These are phyloP conservation scores for Ustilago sp. DNA, from an alignment of 1,284 basidiomycete species.

Conservation along the genomic window DNA sequence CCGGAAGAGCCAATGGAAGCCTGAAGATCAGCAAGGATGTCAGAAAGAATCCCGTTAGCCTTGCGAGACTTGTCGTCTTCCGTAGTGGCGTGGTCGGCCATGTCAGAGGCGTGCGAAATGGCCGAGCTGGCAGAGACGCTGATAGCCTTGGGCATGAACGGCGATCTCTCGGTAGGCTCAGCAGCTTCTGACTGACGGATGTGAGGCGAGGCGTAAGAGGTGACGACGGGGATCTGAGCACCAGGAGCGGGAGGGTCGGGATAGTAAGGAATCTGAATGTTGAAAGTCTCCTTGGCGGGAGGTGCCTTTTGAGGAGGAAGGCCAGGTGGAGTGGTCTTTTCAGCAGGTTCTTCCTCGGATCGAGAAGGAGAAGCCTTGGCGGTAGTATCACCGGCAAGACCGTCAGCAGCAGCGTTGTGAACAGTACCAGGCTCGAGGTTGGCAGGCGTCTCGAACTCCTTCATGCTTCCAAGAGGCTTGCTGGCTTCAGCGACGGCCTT, in stretches of 20 bases:
- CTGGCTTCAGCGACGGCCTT: constrained; percentile 31
- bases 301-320: constrained; percentile 52
- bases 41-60: constrained; percentile 37
- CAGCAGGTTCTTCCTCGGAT: constrained; percentile 33
- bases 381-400: constrained; percentile 39
- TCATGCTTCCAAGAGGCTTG: constrained; percentile 52
- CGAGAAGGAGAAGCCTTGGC: constrained; percentile 40
- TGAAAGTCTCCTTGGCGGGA: constrained; percentile 55
- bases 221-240: constrained; percentile 54
- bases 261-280: constrained; percentile 62
- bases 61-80: constrained; percentile 16
- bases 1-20: constrained; percentile 16
- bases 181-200: constrained; percentile 24
- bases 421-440: constrained; percentile 55
- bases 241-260: constrained; percentile 47
- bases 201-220: constrained; percentile 56
- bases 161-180: constrained; percentile 21
- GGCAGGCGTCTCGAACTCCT: constrained; percentile 48
- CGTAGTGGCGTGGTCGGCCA: constrained; percentile 24
- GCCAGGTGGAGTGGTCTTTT: constrained; percentile 56
- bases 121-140: constrained; percentile 51
- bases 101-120: constrained; percentile 43
- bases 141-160: constrained; percentile 44
- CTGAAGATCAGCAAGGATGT: constrained; percentile 46
- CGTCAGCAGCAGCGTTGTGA: constrained; percentile 50